Conservation (phyloP, 495 filamentous ascomycete genomes). For the Xylaria palmicola region DNA sequence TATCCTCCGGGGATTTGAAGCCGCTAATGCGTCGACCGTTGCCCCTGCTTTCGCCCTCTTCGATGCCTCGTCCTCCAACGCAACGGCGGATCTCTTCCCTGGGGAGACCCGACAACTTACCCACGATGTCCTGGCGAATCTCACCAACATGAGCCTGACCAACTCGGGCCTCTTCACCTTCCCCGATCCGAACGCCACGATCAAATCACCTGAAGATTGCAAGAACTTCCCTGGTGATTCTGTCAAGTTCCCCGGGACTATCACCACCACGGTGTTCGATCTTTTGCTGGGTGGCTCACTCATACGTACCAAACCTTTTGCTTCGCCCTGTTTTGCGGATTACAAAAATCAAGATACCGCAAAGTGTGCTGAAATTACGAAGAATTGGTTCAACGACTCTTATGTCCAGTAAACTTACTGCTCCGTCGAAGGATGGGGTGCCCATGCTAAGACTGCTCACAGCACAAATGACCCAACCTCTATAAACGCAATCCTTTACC, state of each 20-base stretch:
- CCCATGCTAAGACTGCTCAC: conserved; percentile 16
- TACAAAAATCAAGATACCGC: conserved; percentile 47
- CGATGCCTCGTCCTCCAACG: conserved; percentile 28
- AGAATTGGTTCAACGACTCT: conserved; percentile 33
- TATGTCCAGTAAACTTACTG: conserved; percentile 25
- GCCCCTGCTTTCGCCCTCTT: conserved; percentile 24
- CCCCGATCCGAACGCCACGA: conserved; percentile 23
- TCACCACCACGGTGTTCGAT: conserved; percentile 47
- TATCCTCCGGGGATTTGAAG: conserved; percentile 16
- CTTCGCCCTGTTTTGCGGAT: conserved; percentile 53
- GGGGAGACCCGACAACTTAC: conserved; percentile 48
- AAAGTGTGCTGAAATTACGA: conserved; percentile 39
- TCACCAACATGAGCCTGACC: conserved; percentile 32
- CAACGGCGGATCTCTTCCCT: conserved; percentile 34
- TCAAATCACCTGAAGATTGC: conserved; percentile 27
- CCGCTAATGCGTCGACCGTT: conserved; percentile 25
- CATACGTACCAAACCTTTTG: conserved; percentile 56
- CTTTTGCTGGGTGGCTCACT: conserved; percentile 49
- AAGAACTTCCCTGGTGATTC: conserved; percentile 44
- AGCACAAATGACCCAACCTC: conserved; percentile 45
- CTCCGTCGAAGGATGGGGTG: not conserved
- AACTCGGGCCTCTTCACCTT: conserved; percentile 31
- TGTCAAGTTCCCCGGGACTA: conserved; percentile 47
- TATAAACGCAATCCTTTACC: conserved; percentile 50
- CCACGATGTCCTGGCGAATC: conserved; percentile 36